These are phyloP conservation scores for Aspergillus terreus DNA, from an alignment of 2,329 filamentous ascomycete species.

Conservation along the genomic window DNA sequence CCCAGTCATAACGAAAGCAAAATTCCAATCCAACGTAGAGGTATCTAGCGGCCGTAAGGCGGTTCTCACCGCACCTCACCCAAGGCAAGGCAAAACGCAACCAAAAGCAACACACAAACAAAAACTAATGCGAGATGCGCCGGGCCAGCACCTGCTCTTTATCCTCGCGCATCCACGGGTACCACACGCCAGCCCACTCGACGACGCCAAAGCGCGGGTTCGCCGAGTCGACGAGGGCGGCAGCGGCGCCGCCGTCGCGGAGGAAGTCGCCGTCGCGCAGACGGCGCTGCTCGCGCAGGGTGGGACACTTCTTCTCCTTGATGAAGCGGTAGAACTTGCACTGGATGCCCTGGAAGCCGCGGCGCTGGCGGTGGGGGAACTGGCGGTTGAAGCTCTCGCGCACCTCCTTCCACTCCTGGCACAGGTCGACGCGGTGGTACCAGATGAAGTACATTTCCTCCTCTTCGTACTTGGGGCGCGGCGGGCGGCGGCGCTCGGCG, in stretches of 20 bases:
- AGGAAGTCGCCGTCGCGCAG: slow-evolving; percentile 40
- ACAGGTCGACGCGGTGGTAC: slow-evolving; percentile 47
- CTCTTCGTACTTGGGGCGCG: slow-evolving; percentile 45
- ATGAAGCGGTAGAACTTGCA: slow-evolving; percentile 51
- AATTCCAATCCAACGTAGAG: slow-evolving; percentile 9
- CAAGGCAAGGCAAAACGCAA: neutral
- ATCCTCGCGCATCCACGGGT: slow-evolving; percentile 41
- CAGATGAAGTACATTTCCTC: slow-evolving; percentile 50
- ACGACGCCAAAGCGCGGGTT: slow-evolving; percentile 39
- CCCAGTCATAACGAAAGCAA: neutral
- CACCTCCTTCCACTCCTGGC: slow-evolving; percentile 46
- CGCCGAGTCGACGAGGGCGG: slow-evolving; percentile 16
- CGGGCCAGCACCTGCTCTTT: slow-evolving; percentile 21
- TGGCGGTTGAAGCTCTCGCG: slow-evolving; percentile 42
- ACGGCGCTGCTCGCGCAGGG: slow-evolving; percentile 40
- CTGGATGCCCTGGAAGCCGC: slow-evolving; percentile 45
- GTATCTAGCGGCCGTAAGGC: slow-evolving; percentile 15
- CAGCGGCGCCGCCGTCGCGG: slow-evolving; percentile 19
- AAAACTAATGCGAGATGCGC: slow-evolving; percentile 7
- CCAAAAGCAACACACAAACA: neutral
- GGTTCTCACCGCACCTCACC: neutral
- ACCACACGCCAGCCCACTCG: slow-evolving; percentile 38
- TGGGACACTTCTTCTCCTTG: slow-evolving; percentile 42
- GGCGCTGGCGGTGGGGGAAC: slow-evolving; percentile 38
- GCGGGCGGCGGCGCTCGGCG: slow-evolving; percentile 36